phyloP scores from a whole-genome alignment of 2,329 filamentous ascomycete genomes.

The Aurifilum marmelostoma region DNA sequence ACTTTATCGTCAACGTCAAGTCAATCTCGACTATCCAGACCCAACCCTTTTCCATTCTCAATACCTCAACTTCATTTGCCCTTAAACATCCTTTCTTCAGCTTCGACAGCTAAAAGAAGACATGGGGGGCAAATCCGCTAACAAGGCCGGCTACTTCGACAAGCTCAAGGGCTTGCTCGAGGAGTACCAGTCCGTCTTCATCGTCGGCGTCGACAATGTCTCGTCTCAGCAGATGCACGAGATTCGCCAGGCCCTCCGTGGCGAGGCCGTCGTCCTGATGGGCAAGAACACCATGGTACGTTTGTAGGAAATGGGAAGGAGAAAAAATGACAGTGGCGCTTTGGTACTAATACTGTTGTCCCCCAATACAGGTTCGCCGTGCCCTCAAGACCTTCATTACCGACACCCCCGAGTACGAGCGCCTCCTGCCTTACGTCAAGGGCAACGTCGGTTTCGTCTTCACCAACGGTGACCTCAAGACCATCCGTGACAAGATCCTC shows the following conservation, averaged over 20 bases:
- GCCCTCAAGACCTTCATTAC: conserved; percentile 91
- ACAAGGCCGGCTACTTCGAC: conserved; percentile 98
- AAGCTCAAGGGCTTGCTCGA: conserved; percentile 98
- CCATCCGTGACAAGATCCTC: conserved; percentile 89
- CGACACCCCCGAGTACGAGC: conserved; percentile 97
- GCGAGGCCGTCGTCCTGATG: conserved; percentile 95
- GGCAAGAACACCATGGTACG: conserved; percentile 99
- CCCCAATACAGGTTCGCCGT: conserved; percentile 75
- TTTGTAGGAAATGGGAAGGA: conserved; percentile 4
- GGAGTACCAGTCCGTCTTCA: conserved; percentile 97
- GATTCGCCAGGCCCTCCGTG: conserved; percentile 90
- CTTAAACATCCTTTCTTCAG: conserved; percentile 99
- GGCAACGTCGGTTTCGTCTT: conserved; percentile 99
- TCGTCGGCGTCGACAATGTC: conserved; percentile 99
- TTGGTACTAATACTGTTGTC: neutral
- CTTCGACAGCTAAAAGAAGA: conserved; percentile 70
- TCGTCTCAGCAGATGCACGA: conserved; percentile 99
- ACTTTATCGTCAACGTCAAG: conserved; percentile 23
- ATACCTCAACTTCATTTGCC: conserved; percentile 52
- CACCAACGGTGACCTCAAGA: conserved; percentile 96
- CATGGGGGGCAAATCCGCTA: conserved; percentile 96
- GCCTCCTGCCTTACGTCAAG: conserved; percentile 92
- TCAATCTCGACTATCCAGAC: conserved; percentile 30
- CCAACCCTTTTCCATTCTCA: conserved; percentile 6
- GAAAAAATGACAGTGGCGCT: neutral